A percentile compares a stretch with the other conserved stretches of the same genome.
These are phyloP conservation scores for Rhizophora apiculata DNA, from an alignment of 345 rosid genomes.

Conservation along the genomic window DNA sequence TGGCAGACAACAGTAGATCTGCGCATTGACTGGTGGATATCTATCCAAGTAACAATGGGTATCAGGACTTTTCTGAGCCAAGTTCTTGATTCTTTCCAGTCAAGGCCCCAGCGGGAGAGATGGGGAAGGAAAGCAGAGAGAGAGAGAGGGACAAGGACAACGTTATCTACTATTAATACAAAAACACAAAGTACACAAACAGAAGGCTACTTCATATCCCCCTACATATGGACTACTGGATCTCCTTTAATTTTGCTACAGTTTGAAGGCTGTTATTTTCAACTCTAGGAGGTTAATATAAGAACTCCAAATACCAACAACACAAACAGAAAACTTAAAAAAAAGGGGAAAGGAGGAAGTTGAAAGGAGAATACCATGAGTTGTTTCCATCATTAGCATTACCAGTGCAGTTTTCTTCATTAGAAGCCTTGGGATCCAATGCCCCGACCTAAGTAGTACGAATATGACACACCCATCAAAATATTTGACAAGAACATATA, in stretches of 20 bases:
- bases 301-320: background rate
- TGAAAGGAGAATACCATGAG: constrained; percentile 16
- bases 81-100: constrained; percentile 11
- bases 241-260: constrained; percentile 25
- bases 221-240: constrained; percentile 19
- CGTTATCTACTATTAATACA: too few relatives aligned
- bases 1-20: constrained; percentile 18
- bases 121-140: too few relatives aligned
- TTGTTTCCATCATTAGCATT: constrained; percentile 42
- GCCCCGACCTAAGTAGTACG: constrained; percentile 36
- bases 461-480: background rate
- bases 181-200: too few relatives aligned
- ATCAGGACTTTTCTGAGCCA: constrained; percentile 26
- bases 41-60: constrained; percentile 17
- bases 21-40: constrained; percentile 22
- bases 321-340: background rate
- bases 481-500: background rate
- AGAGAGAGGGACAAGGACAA: too few relatives aligned
- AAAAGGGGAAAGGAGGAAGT: background rate
- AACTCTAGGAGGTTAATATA: background rate
- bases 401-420: constrained; percentile 40
- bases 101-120: background rate
- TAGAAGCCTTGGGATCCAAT: constrained; percentile 45
- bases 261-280: constrained; percentile 16
- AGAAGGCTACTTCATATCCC: background rate